phyloP scores from a whole-genome alignment of 1,139 yeast genomes.

The Yamadazyma trypodendri region DNA sequence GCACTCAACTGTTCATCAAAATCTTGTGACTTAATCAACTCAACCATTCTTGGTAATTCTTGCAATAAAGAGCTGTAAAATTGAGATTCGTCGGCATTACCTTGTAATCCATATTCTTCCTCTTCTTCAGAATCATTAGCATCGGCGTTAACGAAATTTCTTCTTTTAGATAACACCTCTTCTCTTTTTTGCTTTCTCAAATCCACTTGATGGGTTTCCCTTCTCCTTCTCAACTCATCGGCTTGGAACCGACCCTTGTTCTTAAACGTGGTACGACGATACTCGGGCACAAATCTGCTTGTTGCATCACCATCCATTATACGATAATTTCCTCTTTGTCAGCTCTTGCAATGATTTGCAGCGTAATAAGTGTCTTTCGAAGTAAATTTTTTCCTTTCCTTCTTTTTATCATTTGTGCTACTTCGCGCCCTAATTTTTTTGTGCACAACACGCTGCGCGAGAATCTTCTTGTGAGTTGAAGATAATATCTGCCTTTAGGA shows the following conservation, averaged over 20 bases:
- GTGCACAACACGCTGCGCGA: constrained; percentile 3
- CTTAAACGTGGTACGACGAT: constrained; percentile 94
- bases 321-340: background rate
- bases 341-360: constrained; percentile 1
- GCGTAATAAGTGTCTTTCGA: background rate
- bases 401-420: background rate
- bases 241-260: constrained; percentile 92
- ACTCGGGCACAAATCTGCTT: constrained; percentile 90
- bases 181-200: constrained; percentile 95
- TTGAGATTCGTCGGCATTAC: constrained; percentile 44
- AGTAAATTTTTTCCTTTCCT: constrained; percentile 2
- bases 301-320: constrained; percentile 78
- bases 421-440: too few relatives aligned
- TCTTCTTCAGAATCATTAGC: constrained; percentile 46
- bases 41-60: constrained; percentile 85
- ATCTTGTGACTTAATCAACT: constrained; percentile 72
- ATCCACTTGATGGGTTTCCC: constrained; percentile 97
- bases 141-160: constrained; percentile 54
- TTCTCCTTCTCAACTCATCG: constrained; percentile 95
- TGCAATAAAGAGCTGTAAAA: constrained; percentile 61
- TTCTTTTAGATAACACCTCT: constrained; percentile 88
- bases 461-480: background rate
- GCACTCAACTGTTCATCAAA: constrained; percentile 84
- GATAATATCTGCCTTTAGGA: background rate
- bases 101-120: constrained; percentile 34